phyloP scores from a whole-genome alignment of 139 green algal species.

The Asterochloris sp. region DNA sequence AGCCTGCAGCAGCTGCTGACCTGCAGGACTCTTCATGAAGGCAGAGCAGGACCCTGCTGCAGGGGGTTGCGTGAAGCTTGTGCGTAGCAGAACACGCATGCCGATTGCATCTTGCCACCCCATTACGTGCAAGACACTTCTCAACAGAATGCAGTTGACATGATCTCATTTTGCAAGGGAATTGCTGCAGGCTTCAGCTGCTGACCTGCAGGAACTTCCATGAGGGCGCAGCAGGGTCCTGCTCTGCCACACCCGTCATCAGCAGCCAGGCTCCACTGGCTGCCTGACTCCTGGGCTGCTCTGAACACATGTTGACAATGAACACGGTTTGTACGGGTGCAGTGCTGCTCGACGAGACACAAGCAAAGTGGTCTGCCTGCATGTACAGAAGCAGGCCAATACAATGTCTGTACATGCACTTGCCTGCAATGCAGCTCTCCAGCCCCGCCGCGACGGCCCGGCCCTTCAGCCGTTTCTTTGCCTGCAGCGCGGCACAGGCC shows the following conservation, averaged over 20 bases:
- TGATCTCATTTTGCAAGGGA: too few relatives aligned
- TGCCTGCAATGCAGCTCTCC: slow-evolving; percentile 25
- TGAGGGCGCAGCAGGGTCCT: slow-evolving; percentile 49
- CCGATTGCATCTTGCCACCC: too few relatives aligned
- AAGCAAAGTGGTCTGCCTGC: too few relatives aligned
- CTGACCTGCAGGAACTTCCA: slow-evolving; percentile 70
- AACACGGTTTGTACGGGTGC: too few relatives aligned
- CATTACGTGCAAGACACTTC: too few relatives aligned
- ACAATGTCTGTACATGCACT: not conserved
- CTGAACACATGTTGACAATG: too few relatives aligned
- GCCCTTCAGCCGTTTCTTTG: slow-evolving; percentile 21
- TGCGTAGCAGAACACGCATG: too few relatives aligned
- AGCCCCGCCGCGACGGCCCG: slow-evolving; percentile 22
- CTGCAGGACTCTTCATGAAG: slow-evolving; percentile 74
- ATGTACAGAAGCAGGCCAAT: too few relatives aligned
- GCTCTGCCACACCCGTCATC: slow-evolving; percentile 52
- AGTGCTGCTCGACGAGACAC: too few relatives aligned
- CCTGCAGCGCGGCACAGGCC: slow-evolving; percentile 15
- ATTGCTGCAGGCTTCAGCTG: not conserved
- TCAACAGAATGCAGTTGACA: too few relatives aligned
- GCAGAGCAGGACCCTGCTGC: slow-evolving; percentile 41
- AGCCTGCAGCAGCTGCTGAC: slow-evolving; percentile 10
- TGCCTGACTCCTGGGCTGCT: too few relatives aligned
- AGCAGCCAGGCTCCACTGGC: slow-evolving; percentile 58
- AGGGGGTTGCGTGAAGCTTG: too few relatives aligned